phyloP scores from a whole-genome alignment of 2,329 filamentous ascomycete genomes.

The Neofusicoccum cordaticola region DNA sequence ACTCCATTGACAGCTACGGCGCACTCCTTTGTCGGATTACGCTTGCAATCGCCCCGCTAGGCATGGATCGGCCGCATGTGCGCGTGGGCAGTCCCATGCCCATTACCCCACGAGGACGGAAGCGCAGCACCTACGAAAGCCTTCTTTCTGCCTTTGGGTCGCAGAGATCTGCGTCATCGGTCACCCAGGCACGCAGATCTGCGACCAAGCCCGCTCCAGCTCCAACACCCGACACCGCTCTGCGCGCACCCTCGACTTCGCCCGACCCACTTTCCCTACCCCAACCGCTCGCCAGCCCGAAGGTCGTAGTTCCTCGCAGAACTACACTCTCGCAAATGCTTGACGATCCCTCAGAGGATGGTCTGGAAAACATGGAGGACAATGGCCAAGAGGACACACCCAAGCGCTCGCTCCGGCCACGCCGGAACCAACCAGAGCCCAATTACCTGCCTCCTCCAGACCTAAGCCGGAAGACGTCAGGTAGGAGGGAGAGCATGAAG shows the following conservation, averaged over 20 bases:
- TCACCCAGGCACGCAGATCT: conserved; percentile 24
- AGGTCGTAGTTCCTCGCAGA: no score
- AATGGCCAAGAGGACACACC: not conserved
- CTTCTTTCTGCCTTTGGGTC: conserved; percentile 23
- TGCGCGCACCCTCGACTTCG: not conserved
- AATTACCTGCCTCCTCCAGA: not conserved
- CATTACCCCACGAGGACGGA: not conserved
- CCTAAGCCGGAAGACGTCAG: not conserved
- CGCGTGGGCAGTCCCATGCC: not conserved
- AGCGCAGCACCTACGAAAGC: not conserved
- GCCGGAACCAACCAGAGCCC: not conserved
- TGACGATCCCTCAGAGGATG: not conserved
- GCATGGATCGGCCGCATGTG: conserved; percentile 23
- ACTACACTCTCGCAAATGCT: not conserved
- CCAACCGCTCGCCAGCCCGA: not conserved
- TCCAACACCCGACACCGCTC: not conserved
- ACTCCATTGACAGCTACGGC: not conserved
- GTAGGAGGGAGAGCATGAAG: conserved; percentile 19
- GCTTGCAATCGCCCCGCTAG: not conserved
- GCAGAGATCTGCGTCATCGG: conserved; percentile 29
- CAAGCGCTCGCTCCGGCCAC: not conserved
- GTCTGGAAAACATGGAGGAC: not conserved
- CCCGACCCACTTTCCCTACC: not conserved
- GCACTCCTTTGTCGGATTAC: not conserved
- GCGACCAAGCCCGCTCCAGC: not conserved